These are phyloP conservation scores for Macrocybe gigantea DNA, from an alignment of 768 basidiomycete genomes.

Conservation along the genomic window DNA sequence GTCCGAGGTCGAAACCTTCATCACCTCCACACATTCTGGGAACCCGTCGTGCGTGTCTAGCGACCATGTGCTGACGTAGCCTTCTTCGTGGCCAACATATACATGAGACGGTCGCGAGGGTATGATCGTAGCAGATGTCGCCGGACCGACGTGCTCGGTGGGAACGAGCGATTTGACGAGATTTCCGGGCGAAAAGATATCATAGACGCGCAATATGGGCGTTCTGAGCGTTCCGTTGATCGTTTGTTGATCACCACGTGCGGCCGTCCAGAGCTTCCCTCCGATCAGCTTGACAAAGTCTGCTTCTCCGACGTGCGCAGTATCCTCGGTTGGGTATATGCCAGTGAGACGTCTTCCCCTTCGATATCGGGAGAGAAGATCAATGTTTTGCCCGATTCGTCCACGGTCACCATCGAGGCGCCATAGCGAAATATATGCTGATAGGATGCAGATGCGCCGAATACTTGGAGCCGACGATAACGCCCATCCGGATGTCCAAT, in stretches of 20 bases:
- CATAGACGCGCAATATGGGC: conserved; percentile 79
- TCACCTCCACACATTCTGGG: conserved; percentile 64
- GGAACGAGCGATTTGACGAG: conserved; percentile 52
- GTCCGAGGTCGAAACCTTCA: conserved; percentile 78
- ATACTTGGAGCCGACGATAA: conserved; percentile 50
- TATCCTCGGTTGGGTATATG: conserved; percentile 46
- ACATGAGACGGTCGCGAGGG: conserved; percentile 61
- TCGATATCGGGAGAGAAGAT: conserved; percentile 55
- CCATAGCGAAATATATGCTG: conserved; percentile 71
- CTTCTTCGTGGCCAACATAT: conserved; percentile 91
- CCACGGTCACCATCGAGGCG: conserved; percentile 69
- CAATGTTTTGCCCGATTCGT: conserved; percentile 80
- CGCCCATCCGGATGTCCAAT: conserved; percentile 63
- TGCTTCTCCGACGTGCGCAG: conserved; percentile 75
- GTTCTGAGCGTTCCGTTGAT: conserved; percentile 34
- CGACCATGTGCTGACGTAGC: conserved; percentile 81
- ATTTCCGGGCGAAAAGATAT: conserved; percentile 57
- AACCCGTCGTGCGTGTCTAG: conserved; percentile 45
- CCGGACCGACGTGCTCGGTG: conserved; percentile 70
- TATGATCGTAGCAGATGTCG: conserved; percentile 75
- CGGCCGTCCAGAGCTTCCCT: conserved; percentile 81
- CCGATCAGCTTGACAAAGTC: conserved; percentile 72
- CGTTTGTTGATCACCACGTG: conserved; percentile 44
- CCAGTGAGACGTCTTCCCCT: conserved; percentile 38
- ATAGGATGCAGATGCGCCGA: conserved; percentile 63